Evolutionary conservation across 148 eudicot species (phyloP).

Genomic region (Fagopyrum homotropicum): DNA sequence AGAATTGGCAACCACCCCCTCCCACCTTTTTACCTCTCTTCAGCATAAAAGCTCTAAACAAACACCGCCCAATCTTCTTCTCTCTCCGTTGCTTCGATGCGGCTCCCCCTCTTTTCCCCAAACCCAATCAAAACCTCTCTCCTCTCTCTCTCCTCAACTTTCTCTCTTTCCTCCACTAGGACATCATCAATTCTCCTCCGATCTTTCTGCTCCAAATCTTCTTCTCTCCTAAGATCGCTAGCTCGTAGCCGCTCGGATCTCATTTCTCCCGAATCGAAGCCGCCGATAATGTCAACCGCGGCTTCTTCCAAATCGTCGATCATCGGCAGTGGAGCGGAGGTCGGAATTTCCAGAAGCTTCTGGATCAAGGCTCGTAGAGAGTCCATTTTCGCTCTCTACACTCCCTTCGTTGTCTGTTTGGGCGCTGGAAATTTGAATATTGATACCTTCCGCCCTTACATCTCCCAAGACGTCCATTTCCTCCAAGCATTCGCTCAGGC

Average conservation of each 20-base stretch:
- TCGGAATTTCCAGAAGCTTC: conserved; percentile 46
- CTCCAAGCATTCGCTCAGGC: conserved; percentile 77
- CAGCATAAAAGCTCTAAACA: background rate
- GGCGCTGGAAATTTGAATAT: conserved; percentile 56
- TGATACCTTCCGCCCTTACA: conserved; percentile 61
- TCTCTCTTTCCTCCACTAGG: too few relatives aligned
- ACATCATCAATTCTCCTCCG: too few relatives aligned
- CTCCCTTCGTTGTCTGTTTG: conserved; percentile 71
- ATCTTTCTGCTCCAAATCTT: background rate
- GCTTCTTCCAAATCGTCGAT: conserved; percentile 28
- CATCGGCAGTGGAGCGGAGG: conserved; percentile 37
- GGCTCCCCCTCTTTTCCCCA: conserved; percentile 16
- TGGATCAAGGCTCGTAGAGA: conserved; percentile 61
- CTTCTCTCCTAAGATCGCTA: background rate
- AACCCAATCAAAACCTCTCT: background rate
- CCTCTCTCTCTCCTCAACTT: background rate
- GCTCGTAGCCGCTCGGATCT: conserved; percentile 4
- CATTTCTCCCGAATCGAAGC: background rate
- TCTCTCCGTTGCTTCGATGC: conserved; percentile 26
- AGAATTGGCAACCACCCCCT: background rate
- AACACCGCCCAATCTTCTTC: background rate
- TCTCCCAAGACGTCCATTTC: conserved; percentile 79
- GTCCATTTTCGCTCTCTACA: conserved; percentile 46
- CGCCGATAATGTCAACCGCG: conserved; percentile 29
- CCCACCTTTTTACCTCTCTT: background rate